Conservation (phyloP, 306 rosid genomes). For the Quercus wislizeni region DNA sequence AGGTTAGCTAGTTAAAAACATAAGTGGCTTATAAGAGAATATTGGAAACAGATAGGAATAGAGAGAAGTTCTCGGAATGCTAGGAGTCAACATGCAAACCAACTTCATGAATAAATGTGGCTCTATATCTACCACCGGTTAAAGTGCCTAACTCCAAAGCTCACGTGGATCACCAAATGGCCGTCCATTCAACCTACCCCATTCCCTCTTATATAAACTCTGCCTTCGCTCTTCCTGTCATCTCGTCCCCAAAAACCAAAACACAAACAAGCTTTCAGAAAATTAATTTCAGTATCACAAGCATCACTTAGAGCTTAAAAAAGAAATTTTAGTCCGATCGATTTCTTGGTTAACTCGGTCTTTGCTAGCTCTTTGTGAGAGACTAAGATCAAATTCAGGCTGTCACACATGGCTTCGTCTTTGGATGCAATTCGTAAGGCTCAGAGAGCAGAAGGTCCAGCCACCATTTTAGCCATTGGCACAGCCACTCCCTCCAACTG, state of each 20-base stretch:
- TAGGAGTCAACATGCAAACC: no score
- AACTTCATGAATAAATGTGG: neutral
- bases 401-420: conserved; percentile 29
- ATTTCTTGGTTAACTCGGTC: neutral
- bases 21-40: neutral
- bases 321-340: no score
- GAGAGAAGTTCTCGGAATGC: neutral
- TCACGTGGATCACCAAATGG: conserved; percentile 5
- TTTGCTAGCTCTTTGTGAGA: neutral
- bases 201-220: neutral
- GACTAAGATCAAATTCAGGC: neutral
- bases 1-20: neutral
- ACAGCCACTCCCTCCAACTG: conserved; percentile 52
- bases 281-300: no score
- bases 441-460: conserved; percentile 52
- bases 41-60: neutral
- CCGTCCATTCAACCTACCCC: neutral
- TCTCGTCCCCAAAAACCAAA: neutral
- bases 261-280: neutral
- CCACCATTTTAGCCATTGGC: conserved; percentile 52
- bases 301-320: no score
- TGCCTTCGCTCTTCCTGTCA: no score
- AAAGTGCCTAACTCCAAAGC: neutral
- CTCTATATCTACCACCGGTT: neutral
- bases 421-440: conserved; percentile 50